A percentile compares a stretch with the other conserved stretches of the same genome.
Conservation (phyloP, 192 early-diverging fungal species). For the Podochytrium sp. region DNA sequence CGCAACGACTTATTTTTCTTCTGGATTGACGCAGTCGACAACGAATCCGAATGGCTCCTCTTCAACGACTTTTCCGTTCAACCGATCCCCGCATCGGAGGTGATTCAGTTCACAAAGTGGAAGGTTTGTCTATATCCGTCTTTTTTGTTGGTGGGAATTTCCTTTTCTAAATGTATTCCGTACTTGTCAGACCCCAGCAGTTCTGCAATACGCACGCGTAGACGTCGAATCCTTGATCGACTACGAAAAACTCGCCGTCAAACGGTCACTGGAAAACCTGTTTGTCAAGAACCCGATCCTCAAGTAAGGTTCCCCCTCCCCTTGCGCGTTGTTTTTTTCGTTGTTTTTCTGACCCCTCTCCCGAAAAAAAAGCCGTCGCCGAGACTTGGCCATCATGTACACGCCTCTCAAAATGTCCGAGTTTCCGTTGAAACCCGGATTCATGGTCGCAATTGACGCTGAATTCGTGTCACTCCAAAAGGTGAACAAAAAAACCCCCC, state of each 20-base stretch:
- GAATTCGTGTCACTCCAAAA: slow-evolving; percentile 89
- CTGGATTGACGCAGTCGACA: background rate
- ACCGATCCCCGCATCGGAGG: slow-evolving; percentile 67
- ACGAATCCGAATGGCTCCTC: slow-evolving; percentile 73
- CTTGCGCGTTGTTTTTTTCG: slow-evolving; percentile 8
- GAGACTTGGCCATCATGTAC: slow-evolving; percentile 49
- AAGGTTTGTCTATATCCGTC: slow-evolving; percentile 41
- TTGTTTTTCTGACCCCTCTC: background rate
- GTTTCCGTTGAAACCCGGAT: slow-evolving; percentile 61
- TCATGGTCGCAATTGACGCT: slow-evolving; percentile 85
- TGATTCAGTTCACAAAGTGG: slow-evolving; percentile 62
- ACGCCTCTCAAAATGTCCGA: slow-evolving; percentile 61
- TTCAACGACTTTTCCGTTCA: slow-evolving; percentile 97
- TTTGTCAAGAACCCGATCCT: slow-evolving; percentile 64
- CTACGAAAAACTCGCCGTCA: slow-evolving; percentile 42
- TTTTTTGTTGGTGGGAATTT: background rate
- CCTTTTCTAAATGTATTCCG: background rate
- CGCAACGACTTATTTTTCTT: no score
- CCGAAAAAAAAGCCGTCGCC: slow-evolving; percentile 37
- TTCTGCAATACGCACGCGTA: slow-evolving; percentile 69
- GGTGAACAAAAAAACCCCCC: slow-evolving; percentile 22
- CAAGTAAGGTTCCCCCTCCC: slow-evolving; percentile 44
- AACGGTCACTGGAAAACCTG: slow-evolving; percentile 54
- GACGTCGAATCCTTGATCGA: slow-evolving; percentile 58
- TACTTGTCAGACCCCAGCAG: slow-evolving; percentile 58